These are phyloP conservation scores for Arthrinium puccinioides DNA, from an alignment of 2,329 filamentous ascomycete species.

Conservation along the genomic window DNA sequence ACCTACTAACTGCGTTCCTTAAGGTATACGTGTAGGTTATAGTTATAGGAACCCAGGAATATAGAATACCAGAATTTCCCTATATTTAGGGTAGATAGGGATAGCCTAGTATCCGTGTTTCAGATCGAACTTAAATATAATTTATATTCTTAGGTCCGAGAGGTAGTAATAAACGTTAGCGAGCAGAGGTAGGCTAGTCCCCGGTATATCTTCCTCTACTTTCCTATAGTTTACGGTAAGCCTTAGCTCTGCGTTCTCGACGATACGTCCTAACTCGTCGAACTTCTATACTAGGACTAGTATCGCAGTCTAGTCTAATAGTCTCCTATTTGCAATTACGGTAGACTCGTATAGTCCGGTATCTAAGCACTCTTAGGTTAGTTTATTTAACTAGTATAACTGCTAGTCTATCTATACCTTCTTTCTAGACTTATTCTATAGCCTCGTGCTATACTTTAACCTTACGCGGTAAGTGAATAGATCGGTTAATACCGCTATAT, in stretches of 20 bases:
- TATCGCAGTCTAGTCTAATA: not conserved
- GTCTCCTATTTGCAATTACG: not conserved
- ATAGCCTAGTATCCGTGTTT: conserved; percentile 1
- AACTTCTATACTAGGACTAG: not conserved
- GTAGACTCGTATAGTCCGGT: not conserved
- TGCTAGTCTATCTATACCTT: not conserved
- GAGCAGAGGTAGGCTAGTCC: not conserved
- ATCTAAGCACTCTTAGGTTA: not conserved
- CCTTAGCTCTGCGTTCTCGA: not conserved
- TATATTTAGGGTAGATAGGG: not conserved
- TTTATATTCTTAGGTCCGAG: not conserved
- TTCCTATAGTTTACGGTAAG: not conserved
- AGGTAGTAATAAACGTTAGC: not conserved
- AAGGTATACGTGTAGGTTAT: not conserved
- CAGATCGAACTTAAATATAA: not conserved
- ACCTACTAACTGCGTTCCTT: not conserved
- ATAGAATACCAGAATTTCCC: not conserved
- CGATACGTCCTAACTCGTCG: not conserved
- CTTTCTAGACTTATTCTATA: not conserved
- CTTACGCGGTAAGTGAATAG: not conserved
- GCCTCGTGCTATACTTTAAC: not conserved
- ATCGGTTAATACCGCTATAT: not conserved
- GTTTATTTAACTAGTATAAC: not conserved
- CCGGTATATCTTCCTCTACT: not conserved
- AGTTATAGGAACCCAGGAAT: not conserved